phyloP scores from a whole-genome alignment of 495 filamentous ascomycete species.

The Neurospora sp. region DNA sequence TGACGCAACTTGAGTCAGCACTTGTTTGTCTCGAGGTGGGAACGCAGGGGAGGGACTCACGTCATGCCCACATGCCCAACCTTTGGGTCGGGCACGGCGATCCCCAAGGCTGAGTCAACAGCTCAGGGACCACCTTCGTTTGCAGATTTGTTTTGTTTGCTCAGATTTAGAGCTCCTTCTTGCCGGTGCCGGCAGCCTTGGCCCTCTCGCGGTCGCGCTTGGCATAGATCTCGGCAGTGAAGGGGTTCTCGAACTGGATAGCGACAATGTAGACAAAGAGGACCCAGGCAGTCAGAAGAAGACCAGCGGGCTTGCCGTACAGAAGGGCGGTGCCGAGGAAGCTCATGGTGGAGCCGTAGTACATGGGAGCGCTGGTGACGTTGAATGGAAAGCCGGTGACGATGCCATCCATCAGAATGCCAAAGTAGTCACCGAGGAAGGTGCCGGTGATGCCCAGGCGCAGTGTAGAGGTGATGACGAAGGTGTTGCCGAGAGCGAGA shows the following conservation, averaged over 20 bases:
- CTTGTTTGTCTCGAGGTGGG: no score
- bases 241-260: slow-evolving; percentile 90
- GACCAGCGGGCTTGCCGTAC: slow-evolving; percentile 80
- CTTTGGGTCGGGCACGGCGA: background rate
- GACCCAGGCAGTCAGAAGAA: slow-evolving; percentile 67
- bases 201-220: slow-evolving; percentile 61
- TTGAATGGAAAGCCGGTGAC: slow-evolving; percentile 96
- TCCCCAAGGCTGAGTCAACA: background rate
- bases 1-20: background rate
- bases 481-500: slow-evolving; percentile 65
- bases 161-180: slow-evolving; percentile 34
- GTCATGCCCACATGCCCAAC: background rate
- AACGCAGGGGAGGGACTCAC: background rate
- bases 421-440: slow-evolving; percentile 96
- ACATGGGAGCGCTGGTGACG: slow-evolving; percentile 88
- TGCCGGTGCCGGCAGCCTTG: slow-evolving; percentile 19
- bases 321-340: slow-evolving; percentile 86
- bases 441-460: slow-evolving; percentile 92
- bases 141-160: background rate
- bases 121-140: background rate
- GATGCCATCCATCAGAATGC: slow-evolving; percentile 90
- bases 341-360: slow-evolving; percentile 84
- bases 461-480: slow-evolving; percentile 84
- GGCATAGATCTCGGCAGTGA: slow-evolving; percentile 86
- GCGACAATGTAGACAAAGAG: slow-evolving; percentile 73